These are phyloP conservation scores for Globisporangium cylindrosporum DNA, from an alignment of 352 stramenopile genomes.

Conservation along the genomic window DNA sequence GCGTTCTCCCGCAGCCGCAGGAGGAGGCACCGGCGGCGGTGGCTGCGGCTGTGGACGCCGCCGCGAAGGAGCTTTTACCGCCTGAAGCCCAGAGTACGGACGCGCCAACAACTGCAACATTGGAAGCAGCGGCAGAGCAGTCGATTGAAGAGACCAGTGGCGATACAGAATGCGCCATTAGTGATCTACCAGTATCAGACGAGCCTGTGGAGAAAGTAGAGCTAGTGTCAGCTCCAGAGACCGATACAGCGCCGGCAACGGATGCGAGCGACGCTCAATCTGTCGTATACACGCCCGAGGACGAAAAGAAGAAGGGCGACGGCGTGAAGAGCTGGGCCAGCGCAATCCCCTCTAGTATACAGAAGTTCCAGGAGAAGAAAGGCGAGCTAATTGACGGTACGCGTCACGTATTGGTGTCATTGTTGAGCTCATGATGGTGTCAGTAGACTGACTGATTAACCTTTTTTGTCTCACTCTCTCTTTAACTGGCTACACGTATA, in stretches of 20 bases:
- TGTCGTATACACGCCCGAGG: neutral
- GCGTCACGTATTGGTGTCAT: neutral
- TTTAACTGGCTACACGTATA: neutral
- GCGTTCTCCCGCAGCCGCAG: neutral
- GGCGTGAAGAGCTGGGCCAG: slow-evolving; percentile 6
- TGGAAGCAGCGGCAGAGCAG: neutral
- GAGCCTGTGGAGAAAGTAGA: neutral
- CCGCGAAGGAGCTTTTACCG: neutral
- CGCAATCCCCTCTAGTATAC: slow-evolving; percentile 4
- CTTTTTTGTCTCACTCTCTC: neutral
- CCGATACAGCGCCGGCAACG: neutral
- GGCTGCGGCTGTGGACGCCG: neutral
- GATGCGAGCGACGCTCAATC: neutral
- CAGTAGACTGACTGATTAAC: neutral
- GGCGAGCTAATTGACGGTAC: slow-evolving; percentile 5
- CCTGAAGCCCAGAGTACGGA: neutral
- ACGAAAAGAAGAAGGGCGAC: neutral
- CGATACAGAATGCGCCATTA: neutral
- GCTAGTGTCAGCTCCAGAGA: neutral
- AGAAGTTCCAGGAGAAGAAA: slow-evolving; percentile 13
- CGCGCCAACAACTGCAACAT: neutral
- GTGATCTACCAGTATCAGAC: neutral
- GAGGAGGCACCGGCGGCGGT: neutral
- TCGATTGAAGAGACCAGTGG: neutral
- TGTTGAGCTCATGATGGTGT: neutral